Percentiles rank a stretch among this genome's conserved stretches.
These are phyloP conservation scores for Entomophthora muscae DNA, from an alignment of 371 early-diverging fungal species.

Conservation along the genomic window DNA sequence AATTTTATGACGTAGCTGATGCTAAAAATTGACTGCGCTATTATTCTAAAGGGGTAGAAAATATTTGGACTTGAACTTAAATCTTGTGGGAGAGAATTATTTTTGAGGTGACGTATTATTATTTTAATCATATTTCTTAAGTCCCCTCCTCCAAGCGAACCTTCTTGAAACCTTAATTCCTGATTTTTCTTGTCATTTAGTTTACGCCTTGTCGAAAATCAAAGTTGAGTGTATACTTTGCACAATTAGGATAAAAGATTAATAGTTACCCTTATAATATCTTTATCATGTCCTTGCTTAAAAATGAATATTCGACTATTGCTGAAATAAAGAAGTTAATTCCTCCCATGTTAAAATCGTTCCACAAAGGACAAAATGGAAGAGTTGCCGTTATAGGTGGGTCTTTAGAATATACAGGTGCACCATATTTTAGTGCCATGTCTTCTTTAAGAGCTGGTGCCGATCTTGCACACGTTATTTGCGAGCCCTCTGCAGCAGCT, in stretches of 20 bases:
- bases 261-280: background rate
- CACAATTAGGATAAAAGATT: background rate
- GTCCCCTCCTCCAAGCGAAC: no score
- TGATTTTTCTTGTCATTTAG: background rate
- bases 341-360: constrained; percentile 39
- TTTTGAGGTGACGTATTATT: no score
- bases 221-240: background rate
- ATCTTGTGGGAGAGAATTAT: no score
- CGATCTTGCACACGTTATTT: constrained; percentile 81
- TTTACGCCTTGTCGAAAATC: background rate
- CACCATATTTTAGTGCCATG: constrained; percentile 80
- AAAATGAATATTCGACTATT: background rate
- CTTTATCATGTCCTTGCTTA: background rate
- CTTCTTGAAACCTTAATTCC: no score
- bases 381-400: constrained; percentile 55
- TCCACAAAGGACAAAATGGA: constrained; percentile 79
- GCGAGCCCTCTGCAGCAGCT: constrained; percentile 57
- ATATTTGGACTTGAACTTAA: no score
- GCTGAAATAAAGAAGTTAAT: constrained; percentile 20
- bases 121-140: no score
- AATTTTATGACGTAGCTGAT: no score
- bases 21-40: no score
- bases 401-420: constrained; percentile 81
- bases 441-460: constrained; percentile 68
- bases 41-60: no score